A percentile compares a stretch with the other conserved stretches of the same genome.
Conservation (phyloP, 345 rosid genomes). For the Salix exigua region DNA sequence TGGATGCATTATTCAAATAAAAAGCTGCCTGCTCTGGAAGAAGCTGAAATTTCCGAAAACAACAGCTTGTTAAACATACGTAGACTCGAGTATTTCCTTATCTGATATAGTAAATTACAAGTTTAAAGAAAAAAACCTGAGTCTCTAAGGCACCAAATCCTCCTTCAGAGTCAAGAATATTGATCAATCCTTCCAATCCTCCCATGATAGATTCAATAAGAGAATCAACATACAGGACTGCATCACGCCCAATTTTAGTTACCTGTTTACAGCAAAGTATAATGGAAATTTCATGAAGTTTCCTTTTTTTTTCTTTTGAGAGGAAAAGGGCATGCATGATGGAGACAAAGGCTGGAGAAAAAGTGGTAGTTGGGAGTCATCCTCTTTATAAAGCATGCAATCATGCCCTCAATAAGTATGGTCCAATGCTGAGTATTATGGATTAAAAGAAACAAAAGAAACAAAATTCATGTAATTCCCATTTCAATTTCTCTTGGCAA, state of each 20-base stretch:
- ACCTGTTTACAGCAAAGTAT: conserved; percentile 44
- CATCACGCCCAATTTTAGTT: conserved; percentile 91
- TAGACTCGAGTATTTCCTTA: neutral
- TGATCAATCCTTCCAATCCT: conserved; percentile 94
- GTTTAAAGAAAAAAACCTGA: conserved; percentile 53
- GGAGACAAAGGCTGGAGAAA: neutral
- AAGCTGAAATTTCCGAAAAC: conserved; percentile 54
- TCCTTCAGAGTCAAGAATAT: conserved; percentile 99
- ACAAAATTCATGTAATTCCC: neutral
- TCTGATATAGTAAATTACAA: conserved; percentile 11
- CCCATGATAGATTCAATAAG: conserved; percentile 99
- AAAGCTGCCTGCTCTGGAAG: conserved; percentile 97
- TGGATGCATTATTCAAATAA: conserved; percentile 69
- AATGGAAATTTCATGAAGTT: conserved; percentile 1
- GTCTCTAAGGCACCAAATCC: conserved; percentile 96
- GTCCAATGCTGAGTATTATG: no score
- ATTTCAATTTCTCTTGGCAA: no score
- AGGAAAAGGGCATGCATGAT: neutral
- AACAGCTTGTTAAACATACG: neutral
- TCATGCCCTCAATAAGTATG: neutral
- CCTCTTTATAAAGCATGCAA: neutral
- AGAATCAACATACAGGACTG: conserved; percentile 92
- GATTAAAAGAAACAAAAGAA: neutral
- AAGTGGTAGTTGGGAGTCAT: neutral
- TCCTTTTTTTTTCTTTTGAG: neutral